Evolutionary conservation across 306 rosid genomes (phyloP), one percentile per base, ranked within the genome.

Genomic region (Pterocarpus santalinus): DNA sequence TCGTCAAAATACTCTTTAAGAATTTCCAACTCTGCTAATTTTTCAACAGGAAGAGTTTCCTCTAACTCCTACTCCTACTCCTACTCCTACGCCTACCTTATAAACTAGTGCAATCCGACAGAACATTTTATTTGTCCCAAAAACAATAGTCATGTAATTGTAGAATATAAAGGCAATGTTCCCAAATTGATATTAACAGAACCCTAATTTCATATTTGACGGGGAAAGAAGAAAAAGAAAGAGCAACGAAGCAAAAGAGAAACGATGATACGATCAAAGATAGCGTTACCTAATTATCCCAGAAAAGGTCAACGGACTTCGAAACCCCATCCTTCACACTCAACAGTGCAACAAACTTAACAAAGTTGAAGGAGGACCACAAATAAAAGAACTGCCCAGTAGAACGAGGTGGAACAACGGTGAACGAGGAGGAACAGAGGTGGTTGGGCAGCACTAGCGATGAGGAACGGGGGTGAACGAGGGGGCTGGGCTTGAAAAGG

Each of bases 251-350:
- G 1, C 46, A 55, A 68, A 38, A 1, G 30, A 4, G 7, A 33
- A 34, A 5, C 17, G 41, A 47, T 10, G 5, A 35, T 36, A 47
- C 11, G 32, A 32, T 28, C 68, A 73, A 8, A 22, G 30, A 33
- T 63, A 53, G 14, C 32, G 2, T 74, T 36, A 93, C 96, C 97
- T 87, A 73, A 95, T 51, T 41, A 91, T 63, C 47, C 88, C 86
- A 49, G 98, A 89, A 83, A 94, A 91, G 71, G 94, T 93, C 65
- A 90, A 76, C 39, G 88, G 80, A 53, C 80, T 85, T 39, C 89
- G 88, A 16, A 92, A 73, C 75, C 92, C 52, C 94, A 85, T 94
- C 56, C 70, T 72, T 36, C 33, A 53, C 62, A 5, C 30, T 2
- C 47, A 28, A 60, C 52, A 32, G 14, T 69, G 58, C 60, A n/a